Evolutionary conservation across 75 land plant genomes (phyloP).

Genomic region (Cupressus sempervirens): DNA sequence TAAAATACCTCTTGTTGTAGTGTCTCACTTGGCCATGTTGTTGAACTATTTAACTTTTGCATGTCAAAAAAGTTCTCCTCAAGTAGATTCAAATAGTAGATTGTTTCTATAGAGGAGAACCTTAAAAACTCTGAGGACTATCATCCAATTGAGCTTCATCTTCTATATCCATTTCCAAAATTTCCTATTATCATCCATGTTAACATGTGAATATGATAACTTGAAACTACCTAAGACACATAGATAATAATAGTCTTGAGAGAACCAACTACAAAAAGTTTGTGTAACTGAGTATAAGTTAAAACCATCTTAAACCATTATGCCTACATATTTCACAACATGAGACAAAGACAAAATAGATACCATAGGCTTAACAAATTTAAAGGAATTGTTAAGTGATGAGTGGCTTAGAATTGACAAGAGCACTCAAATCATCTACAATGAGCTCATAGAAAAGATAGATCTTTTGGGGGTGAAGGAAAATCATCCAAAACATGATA

Average conservation of each 20-base stretch:
- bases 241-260: background rate
- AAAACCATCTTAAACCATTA: background rate
- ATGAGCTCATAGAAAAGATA: background rate
- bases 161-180: conserved; percentile 52
- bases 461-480: too few relatives aligned
- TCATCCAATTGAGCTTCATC: conserved; percentile 69
- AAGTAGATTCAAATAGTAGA: background rate
- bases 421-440: background rate
- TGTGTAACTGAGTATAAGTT: background rate
- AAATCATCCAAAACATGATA: background rate
- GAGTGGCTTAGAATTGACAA: too few relatives aligned
- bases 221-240: background rate
- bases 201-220: background rate
- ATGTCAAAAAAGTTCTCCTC: background rate
- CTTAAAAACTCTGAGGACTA: conserved; percentile 71
- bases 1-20: background rate
- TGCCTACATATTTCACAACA: background rate
- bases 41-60: background rate
- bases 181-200: conserved; percentile 33
- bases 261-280: background rate
- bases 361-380: background rate
- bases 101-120: conserved; percentile 13
- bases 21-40: background rate
- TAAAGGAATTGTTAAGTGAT: background rate
- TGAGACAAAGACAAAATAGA: background rate